Conservation (phyloP, 2,329 filamentous ascomycete species). For the Didymella exigua region DNA sequence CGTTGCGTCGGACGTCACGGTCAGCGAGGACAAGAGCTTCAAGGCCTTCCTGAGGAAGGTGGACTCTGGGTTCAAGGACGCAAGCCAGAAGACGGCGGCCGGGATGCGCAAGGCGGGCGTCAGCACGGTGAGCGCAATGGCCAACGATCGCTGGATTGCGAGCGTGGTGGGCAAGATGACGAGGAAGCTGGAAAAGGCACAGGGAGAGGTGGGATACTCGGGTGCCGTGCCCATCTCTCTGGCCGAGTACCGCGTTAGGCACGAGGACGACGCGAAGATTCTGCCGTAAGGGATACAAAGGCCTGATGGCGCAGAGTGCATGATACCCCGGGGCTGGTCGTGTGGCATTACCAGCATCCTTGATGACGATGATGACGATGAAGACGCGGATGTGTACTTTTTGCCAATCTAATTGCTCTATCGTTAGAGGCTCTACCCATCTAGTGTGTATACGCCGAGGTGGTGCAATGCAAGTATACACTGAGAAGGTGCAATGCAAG, state of each 20-base stretch:
- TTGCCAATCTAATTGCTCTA: too few species aligned
- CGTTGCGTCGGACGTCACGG: constrained; percentile 28
- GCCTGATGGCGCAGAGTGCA: not conserved
- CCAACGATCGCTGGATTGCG: constrained; percentile 62
- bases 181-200: constrained; percentile 55
- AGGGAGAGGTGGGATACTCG: constrained; percentile 59
- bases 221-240: constrained; percentile 54
- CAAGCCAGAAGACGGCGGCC: constrained; percentile 46
- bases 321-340: constrained; percentile 19
- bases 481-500: too few species aligned
- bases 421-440: too few species aligned
- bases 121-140: constrained; percentile 49
- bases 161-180: constrained; percentile 59
- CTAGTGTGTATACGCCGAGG: too few species aligned
- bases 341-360: not conserved
- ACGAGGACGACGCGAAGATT: constrained; percentile 44
- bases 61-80: constrained; percentile 39
- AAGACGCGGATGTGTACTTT: too few species aligned
- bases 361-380: not conserved
- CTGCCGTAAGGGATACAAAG: constrained; percentile 29
- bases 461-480: too few species aligned
- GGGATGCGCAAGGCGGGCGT: constrained; percentile 56
- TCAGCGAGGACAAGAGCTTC: constrained; percentile 28
- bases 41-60: constrained; percentile 34
- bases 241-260: constrained; percentile 45